Conservation (phyloP, 805 yeast species). For the Candida ovalis region DNA sequence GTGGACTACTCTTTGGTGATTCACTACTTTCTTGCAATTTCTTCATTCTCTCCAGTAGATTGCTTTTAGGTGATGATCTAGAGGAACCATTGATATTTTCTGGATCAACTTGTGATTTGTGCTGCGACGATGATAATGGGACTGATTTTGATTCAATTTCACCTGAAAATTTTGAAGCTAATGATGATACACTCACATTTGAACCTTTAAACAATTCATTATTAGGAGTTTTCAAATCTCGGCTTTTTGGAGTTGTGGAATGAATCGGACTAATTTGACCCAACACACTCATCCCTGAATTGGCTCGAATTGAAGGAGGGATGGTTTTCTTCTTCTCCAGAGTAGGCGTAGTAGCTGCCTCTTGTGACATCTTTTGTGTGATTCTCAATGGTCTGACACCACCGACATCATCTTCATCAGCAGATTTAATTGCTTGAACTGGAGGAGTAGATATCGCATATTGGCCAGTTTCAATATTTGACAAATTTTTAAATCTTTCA, state of each 20-base stretch:
- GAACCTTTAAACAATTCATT: conserved; percentile 14
- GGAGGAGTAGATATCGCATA: not conserved
- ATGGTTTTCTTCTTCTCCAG: not conserved
- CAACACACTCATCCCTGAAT: not conserved
- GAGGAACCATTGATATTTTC: conserved; percentile 12
- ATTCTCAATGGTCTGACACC: conserved; percentile 69
- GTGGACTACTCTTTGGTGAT: conserved; percentile 4
- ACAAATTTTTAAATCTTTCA: not conserved
- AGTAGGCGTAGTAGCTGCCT: not conserved
- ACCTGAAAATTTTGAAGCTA: conserved; percentile 28
- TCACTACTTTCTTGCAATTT: conserved; percentile 23
- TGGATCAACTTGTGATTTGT: not conserved
- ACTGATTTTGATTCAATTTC: not conserved
- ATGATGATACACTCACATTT: conserved; percentile 24
- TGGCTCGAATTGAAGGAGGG: not conserved
- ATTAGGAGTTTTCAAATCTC: conserved; percentile 7
- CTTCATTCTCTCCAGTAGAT: conserved; percentile 24
- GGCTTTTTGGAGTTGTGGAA: conserved; percentile 11
- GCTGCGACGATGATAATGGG: not conserved
- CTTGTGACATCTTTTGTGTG: conserved; percentile 46
- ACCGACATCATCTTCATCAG: not conserved
- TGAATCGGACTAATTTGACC: conserved; percentile 14
- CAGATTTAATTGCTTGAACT: too few relatives aligned
- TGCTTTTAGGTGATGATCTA: conserved; percentile 15
- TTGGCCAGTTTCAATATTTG: not conserved